Percentiles rank a stretch among this genome's conserved stretches.
phyloP scores from a whole-genome alignment of 2,329 filamentous ascomycete genomes.

The Hypoxylon sp. region DNA sequence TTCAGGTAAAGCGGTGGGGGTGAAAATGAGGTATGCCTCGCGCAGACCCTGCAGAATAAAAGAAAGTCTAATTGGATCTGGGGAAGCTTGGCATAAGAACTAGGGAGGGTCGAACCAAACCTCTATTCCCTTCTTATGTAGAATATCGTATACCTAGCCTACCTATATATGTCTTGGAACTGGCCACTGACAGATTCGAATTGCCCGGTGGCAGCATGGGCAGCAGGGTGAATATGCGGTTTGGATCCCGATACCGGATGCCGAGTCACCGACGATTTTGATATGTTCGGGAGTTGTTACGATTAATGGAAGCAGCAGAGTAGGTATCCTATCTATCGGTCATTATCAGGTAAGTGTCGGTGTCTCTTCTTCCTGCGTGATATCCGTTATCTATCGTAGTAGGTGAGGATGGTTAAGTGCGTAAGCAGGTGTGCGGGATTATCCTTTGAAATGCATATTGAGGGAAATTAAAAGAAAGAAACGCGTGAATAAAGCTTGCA shows the following conservation, averaged over 20 bases:
- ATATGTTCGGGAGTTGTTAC: background rate
- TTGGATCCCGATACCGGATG: constrained; percentile 31
- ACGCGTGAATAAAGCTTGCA: constrained; percentile 18
- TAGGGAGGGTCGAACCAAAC: constrained; percentile 29
- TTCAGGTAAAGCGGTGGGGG: constrained; percentile 21
- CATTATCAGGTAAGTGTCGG: constrained; percentile 8
- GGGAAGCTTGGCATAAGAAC: constrained; percentile 41
- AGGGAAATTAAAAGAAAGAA: background rate
- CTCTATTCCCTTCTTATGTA: constrained; percentile 36
- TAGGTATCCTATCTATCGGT: background rate
- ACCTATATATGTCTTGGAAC: constrained; percentile 21
- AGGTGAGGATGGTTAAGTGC: constrained; percentile 18
- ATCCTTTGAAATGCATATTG: constrained; percentile 21
- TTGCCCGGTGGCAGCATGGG: constrained; percentile 2
- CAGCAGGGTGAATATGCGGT: constrained; percentile 14
- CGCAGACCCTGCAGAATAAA: constrained; percentile 28
- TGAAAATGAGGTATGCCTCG: constrained; percentile 32
- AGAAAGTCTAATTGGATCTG: constrained; percentile 32
- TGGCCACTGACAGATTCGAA: constrained; percentile 13
- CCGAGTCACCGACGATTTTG: background rate
- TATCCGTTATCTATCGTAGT: constrained; percentile 24
- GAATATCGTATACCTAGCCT: constrained; percentile 25
- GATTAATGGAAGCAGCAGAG: background rate
- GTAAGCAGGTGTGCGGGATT: constrained; percentile 40
- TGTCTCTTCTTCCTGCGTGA: constrained; percentile 17